phyloP scores from a whole-genome alignment of 1,139 yeast genomes.

The Pichia sp. region DNA sequence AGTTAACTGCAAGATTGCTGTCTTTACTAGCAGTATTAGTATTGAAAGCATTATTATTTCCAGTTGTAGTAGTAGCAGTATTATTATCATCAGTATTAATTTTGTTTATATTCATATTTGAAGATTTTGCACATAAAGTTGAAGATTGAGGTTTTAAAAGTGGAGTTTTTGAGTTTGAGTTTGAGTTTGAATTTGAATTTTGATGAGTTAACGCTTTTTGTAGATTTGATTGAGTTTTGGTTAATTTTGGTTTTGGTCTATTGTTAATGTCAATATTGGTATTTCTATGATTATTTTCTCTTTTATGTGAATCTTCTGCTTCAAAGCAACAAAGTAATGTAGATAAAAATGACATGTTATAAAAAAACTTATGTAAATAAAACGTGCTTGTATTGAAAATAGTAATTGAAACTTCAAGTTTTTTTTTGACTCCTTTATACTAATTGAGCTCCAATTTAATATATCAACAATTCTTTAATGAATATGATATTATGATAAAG shows the following conservation, averaged over 20 bases:
- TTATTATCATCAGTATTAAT: background rate
- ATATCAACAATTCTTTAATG: background rate
- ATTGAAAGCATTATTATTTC: background rate
- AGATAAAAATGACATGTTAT: conserved; percentile 28
- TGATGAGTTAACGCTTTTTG: conserved; percentile 25
- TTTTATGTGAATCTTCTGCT: conserved; percentile 24
- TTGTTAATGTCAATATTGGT: background rate
- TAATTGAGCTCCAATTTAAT: background rate
- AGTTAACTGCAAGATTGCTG: background rate
- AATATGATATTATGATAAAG: background rate
- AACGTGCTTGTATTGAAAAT: background rate
- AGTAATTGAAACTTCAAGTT: background rate
- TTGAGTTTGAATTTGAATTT: conserved; percentile 9
- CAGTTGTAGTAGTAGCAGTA: background rate
- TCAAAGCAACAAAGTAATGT: conserved; percentile 30
- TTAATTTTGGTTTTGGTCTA: conserved; percentile 20
- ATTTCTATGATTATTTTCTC: conserved; percentile 18
- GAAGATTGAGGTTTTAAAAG: background rate
- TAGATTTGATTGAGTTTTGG: conserved; percentile 29
- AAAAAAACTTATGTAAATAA: background rate
- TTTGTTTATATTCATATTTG: background rate
- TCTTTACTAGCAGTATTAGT: background rate
- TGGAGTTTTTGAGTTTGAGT: background rate
- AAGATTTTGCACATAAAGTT: background rate
- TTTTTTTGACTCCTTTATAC: background rate